Evolutionary conservation across 1,139 yeast species (phyloP).

Genomic region (Candida tetrigidarum): DNA sequence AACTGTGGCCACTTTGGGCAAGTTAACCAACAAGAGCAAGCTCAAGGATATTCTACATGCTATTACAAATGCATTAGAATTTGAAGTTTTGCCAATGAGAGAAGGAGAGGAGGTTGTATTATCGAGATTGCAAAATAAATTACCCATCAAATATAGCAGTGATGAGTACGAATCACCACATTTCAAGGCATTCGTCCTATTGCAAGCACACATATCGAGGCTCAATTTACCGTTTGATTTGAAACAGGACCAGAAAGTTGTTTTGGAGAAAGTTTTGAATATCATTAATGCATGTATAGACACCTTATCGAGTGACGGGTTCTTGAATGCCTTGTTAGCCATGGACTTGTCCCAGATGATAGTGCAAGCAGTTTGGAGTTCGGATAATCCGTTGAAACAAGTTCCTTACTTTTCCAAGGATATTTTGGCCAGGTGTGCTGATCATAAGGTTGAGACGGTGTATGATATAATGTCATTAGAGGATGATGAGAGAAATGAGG

Average conservation of each 20-base stretch:
- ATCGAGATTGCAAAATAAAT: conserved; percentile 52
- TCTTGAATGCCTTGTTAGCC: conserved; percentile 74
- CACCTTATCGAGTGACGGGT: conserved; percentile 78
- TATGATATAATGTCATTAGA: conserved; percentile 88
- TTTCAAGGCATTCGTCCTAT: conserved; percentile 71
- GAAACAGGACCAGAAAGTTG: conserved; percentile 54
- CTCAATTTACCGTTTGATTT: conserved; percentile 58
- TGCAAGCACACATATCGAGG: conserved; percentile 85
- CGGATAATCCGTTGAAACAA: conserved; percentile 80
- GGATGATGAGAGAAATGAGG: conserved; percentile 69
- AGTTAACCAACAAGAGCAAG: conserved; percentile 59
- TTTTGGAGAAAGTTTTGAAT: conserved; percentile 53
- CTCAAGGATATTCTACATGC: conserved; percentile 68
- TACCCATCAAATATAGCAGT: conserved; percentile 59
- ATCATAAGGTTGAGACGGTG: conserved; percentile 65
- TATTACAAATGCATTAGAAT: conserved; percentile 70
- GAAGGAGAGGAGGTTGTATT: conserved; percentile 57
- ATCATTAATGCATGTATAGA: conserved; percentile 75
- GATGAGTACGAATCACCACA: conserved; percentile 54
- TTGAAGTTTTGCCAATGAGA: conserved; percentile 65
- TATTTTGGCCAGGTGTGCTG: conserved; percentile 60
- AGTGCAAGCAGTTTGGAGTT: conserved; percentile 85
- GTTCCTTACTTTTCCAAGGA: conserved; percentile 67
- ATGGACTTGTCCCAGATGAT: conserved; percentile 93
- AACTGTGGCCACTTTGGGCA: conserved; percentile 64